Base-by-base conservation (phyloP, 441 rosid genomes). In the Pelargonium myrrhifolium region DNA sequence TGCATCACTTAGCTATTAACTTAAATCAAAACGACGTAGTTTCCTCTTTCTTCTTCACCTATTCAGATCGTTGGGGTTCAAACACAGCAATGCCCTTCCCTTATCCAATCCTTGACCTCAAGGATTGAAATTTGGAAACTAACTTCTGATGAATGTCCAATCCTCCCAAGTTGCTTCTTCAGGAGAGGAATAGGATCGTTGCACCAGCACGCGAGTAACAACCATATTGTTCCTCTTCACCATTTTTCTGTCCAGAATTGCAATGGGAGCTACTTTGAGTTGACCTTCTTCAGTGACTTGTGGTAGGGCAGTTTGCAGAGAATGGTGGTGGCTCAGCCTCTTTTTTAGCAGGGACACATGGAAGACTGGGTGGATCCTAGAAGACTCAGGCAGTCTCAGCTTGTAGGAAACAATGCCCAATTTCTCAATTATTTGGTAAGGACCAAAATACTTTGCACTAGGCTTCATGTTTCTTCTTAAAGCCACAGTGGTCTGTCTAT, bases 261-360 rank as follows among this genome's bases (percentile, higher is more conserved):
- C 66, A 2, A 28, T 7, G 0, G 66, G 66, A 11, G 8, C 18
- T 0, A 18, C 2, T 1, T 42, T 7, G 1, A 12, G 21, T 8
- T 28, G 15, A 0, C 3, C 17, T 28, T 1, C 21, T 1, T 63
- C 20, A n/a, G 62, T 58, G 0, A 24, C 28, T 3, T 24, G 28
- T 24, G 28, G 28, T 3, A 24, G 28, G 3, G 28, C 28, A 1
- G 28, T 24, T 24, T 24, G 28, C 3, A 24, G 3, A 24, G 28
- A 24, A 24, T 24, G 28, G 3, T 24, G 28, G 1, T 24, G 28
- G 3, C 28, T 24, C 1, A 24, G 28, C 28, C 28, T 24, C 3
- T 24, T 24, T 39, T 71, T 71, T 0, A 71, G 35, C 7, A 49
- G 28, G 0, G 65, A 65, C 3, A 71, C 65, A 37, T 71, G 74